Base-by-base conservation (phyloP, 2,329 filamentous ascomycete species). In the Fusarium sp. region DNA sequence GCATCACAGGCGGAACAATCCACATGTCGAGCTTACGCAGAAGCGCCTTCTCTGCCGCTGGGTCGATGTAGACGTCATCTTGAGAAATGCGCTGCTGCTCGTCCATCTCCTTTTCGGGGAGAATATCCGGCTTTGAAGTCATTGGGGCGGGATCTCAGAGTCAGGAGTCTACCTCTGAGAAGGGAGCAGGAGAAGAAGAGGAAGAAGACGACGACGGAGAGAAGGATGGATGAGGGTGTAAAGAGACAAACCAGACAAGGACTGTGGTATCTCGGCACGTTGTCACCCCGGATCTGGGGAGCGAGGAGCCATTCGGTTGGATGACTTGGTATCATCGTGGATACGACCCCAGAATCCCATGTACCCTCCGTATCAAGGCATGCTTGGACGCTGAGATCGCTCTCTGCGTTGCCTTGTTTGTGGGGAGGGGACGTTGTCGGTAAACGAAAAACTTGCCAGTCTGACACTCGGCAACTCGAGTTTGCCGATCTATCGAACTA, bases 21-120 rank as follows among this genome's bases (percentile, higher is more conserved):
- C 79, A 84, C 4, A 85, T 65, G 63, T 89, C 87, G 15, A 89
- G 85, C 69, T 89, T 89, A 56, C 74, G 72, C 3, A 84, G 76
- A 11, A 89, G 78, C 19, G 53, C 65, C n/a, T 67, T 66, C 48
- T 75, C 73, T 7, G 68, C 69, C 9, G 45, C 70, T 6, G 66
- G 59, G 11, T 75, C 73, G n/a, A 73, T 72, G 19, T 66, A 67
- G 17, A 72, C 54, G 27, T 70, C 67, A 52, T 61, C 56, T 6
- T 55, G 61, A 1, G 9, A 19, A 1, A 25, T 41, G 33, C 50
- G 44, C 3, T 52, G 36, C n/a, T 65, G 63, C 13, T 67, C 56
- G 17, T 70, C 67, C 4, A 68, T 53, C 14, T 70, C 65, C 43
- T 61, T 65, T 32, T 58, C 55, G 14, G 61, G 47, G 10, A 64